A percentile compares a stretch with the other conserved stretches of the same genome.
Evolutionary conservation across 208 protist species (phyloP).

Genomic region (Trypanosoma conorhini): DNA sequence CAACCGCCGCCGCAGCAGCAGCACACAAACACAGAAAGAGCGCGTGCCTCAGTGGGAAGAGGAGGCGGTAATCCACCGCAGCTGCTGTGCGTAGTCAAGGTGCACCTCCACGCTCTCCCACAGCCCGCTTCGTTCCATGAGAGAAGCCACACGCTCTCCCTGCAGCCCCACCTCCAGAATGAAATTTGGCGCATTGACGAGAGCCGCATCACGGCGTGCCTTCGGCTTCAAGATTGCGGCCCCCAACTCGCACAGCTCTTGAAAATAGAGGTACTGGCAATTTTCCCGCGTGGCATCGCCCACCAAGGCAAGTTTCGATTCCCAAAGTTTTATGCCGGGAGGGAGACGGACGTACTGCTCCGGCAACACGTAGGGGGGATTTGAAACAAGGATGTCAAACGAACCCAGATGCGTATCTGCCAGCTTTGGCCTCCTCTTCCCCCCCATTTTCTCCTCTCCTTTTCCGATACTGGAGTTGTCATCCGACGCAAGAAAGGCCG

Average conservation of each 20-base stretch:
- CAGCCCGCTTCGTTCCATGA: constrained; percentile 69
- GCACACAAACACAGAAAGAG: constrained; percentile 3
- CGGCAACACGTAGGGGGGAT: constrained; percentile 85
- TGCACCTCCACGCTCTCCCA: constrained; percentile 75
- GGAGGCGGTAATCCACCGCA: constrained; percentile 76
- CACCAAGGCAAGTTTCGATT: constrained; percentile 83
- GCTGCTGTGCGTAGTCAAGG: constrained; percentile 71
- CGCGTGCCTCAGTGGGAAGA: constrained; percentile 40
- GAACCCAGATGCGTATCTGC: constrained; percentile 25
- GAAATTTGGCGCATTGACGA: constrained; percentile 60
- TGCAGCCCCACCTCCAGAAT: constrained; percentile 81
- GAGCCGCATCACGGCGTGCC: constrained; percentile 25
- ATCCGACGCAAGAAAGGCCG: constrained; percentile 37
- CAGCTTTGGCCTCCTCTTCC: neutral
- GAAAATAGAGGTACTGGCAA: constrained; percentile 84
- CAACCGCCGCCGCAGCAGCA: too few relatives aligned
- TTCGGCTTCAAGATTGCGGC: constrained; percentile 56
- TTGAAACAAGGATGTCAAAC: constrained; percentile 86
- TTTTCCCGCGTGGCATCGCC: constrained; percentile 66
- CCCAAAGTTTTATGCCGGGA: constrained; percentile 64
- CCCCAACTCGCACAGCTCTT: constrained; percentile 81
- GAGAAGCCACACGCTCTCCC: constrained; percentile 63
- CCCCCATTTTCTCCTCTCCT: neutral
- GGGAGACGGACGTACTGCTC: constrained; percentile 76
- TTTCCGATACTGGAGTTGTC: neutral